Percentiles rank a stretch among this genome's conserved stretches.
Conservation (phyloP, 2,329 filamentous ascomycete genomes). For the Endocalyx cinctus region DNA sequence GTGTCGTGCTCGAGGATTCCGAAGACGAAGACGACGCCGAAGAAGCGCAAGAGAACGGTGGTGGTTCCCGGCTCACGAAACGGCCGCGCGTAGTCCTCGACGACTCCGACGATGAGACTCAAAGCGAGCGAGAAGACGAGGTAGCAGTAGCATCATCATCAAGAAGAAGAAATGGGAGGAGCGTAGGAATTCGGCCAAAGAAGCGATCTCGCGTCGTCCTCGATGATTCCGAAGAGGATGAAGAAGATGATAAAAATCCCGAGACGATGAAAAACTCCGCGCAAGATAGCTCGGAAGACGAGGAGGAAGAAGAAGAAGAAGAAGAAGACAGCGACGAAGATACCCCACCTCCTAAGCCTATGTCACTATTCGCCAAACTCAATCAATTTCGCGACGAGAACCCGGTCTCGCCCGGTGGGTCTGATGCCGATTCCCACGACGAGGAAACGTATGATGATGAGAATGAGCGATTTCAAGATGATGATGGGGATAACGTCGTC, state of each 20-base stretch:
- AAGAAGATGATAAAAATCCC: slow-evolving; percentile 3
- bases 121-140: slow-evolving; percentile 2
- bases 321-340: slow-evolving; percentile 6
- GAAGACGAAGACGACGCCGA: slow-evolving; percentile 16
- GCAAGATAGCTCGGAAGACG: slow-evolving; percentile 6
- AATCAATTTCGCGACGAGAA: slow-evolving; percentile 13
- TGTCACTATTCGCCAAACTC: slow-evolving; percentile 17
- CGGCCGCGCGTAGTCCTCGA: slow-evolving; percentile 9
- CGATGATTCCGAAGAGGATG: slow-evolving; percentile 18
- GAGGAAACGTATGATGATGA: background rate
- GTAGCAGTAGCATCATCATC: too few species aligned
- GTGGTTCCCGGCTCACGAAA: slow-evolving; percentile 6
- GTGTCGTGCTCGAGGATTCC: slow-evolving; percentile 9
- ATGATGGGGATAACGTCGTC: too few species aligned
- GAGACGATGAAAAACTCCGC: background rate
- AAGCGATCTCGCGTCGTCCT: slow-evolving; percentile 16
- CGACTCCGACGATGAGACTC: slow-evolving; percentile 9
- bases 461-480: background rate
- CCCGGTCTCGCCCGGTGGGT: slow-evolving; percentile 7
- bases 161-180: background rate
- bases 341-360: slow-evolving; percentile 9
- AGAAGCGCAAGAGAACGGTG: slow-evolving; percentile 1
- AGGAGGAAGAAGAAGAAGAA: slow-evolving; percentile 10
- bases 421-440: slow-evolving; percentile 8
- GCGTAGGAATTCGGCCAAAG: slow-evolving; percentile 3